A percentile compares a stretch with the other conserved stretches of the same genome.
phyloP scores from a whole-genome alignment of 2,329 filamentous ascomycete species.

The Calonectria crousiana region DNA sequence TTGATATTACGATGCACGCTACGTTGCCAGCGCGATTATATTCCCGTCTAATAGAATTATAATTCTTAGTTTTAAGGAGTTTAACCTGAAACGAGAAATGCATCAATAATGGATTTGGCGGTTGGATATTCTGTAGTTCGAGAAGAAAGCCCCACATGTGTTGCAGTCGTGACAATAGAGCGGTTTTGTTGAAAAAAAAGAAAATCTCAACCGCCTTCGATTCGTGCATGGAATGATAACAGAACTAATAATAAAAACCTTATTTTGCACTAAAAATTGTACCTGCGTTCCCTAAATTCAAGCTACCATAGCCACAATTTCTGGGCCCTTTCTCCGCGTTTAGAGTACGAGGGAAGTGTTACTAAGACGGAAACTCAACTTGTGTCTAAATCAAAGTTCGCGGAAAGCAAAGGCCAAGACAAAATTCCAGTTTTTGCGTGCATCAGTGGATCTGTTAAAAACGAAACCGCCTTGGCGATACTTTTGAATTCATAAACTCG shows the following conservation, averaged over 20 bases:
- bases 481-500: not conserved
- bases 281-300: not conserved
- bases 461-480: not conserved
- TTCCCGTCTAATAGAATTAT: not conserved
- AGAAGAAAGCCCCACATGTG: not conserved
- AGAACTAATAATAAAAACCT: not conserved
- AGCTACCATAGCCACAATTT: not conserved
- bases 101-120: not conserved
- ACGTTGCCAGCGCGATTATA: not conserved
- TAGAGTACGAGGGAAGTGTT: not conserved
- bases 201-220: not conserved
- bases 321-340: not conserved
- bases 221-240: not conserved
- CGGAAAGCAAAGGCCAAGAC: not conserved
- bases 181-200: not conserved
- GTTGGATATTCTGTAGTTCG: not conserved
- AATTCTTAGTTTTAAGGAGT: not conserved
- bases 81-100: not conserved
- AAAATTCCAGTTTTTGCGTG: not conserved
- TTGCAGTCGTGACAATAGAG: not conserved
- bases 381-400: not conserved
- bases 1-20: not conserved
- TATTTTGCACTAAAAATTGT: not conserved
- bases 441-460: not conserved
- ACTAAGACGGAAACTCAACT: not conserved